These are phyloP conservation scores for Nadsonia commutata DNA, from an alignment of 1,139 yeast genomes.

Conservation along the genomic window DNA sequence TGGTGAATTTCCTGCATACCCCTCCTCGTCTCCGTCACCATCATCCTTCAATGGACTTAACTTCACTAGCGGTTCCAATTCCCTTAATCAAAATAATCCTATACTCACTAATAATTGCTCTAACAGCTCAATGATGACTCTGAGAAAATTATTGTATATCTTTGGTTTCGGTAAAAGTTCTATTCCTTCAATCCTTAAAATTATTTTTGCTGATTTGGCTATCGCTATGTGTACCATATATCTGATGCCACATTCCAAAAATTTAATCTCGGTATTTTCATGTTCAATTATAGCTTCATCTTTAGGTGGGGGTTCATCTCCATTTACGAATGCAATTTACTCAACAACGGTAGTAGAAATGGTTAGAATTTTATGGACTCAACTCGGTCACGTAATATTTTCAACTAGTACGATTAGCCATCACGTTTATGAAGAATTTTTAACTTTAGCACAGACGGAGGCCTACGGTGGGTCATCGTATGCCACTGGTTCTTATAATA, in stretches of 20 bases:
- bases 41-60: background rate
- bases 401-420: constrained; percentile 6
- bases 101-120: background rate
- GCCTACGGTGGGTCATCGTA: background rate
- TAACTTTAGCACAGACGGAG: background rate
- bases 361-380: constrained; percentile 13
- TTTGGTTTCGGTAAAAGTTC: background rate
- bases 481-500: constrained; percentile 11
- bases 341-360: constrained; percentile 19
- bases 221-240: background rate
- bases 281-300: constrained; percentile 23
- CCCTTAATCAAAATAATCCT: background rate
- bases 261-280: constrained; percentile 13
- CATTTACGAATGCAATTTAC: constrained; percentile 21
- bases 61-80: background rate
- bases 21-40: background rate
- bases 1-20: background rate
- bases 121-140: background rate
- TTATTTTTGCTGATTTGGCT: background rate
- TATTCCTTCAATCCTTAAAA: background rate
- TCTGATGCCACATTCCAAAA: background rate
- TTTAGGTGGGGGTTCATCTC: constrained; percentile 19
- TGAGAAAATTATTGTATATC: background rate
- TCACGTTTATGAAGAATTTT: constrained; percentile 5
- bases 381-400: constrained; percentile 8